Base-by-base conservation (phyloP, 192 early-diverging fungal genomes). In the Phlyctochytrium planicorne region DNA sequence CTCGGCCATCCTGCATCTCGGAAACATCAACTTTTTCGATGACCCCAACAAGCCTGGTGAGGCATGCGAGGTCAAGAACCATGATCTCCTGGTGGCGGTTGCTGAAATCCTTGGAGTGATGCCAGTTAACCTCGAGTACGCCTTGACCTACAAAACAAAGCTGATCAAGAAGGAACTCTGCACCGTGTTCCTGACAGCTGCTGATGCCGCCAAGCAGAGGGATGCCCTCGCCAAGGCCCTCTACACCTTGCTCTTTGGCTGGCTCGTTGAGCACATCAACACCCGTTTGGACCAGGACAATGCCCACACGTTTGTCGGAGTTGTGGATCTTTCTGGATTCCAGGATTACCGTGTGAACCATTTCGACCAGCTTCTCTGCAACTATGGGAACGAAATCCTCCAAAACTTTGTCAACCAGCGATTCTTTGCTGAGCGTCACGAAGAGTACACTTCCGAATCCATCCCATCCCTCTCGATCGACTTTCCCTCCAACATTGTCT, bases 191-290 rank as follows among this genome's bases (percentile, higher is more conserved):
- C 76, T 98, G 59, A 91, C 94, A 67, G 80, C 86, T 16, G 86
- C 86, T 24, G 88, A 87, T 31, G 94, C 96, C 0, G 57, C 68
- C 14, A 77, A 82, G 52, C 94, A 96, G 73, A 88, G 94, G 30
- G 94, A 98, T 66, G 75, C 83, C 1, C 80, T 98, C 1, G 89
- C 93, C 1, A 82, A 82, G 56, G 80, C 90, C 4, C 84, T 98
- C n/a, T 98, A 96, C 73, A 88, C 87, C 30, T 85, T 96, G 3
- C 67, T 96, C 6, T 94, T 95, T 74, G 81, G 84, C 23, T 97
- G 94, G 89, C 71, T 98, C n/a, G 83, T 95, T 4, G 95, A 96
- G 73, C 88, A 90, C 64, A 86, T 96, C 68, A 98, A 98, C 81
- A 81, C 82, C 29, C 87, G 89, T 25, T 75, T 96, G 24, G 91